Percentiles rank a stretch among this genome's conserved stretches.
phyloP scores from a whole-genome alignment of 2,329 filamentous ascomycete genomes.

The Cladophialophora exuberans region DNA sequence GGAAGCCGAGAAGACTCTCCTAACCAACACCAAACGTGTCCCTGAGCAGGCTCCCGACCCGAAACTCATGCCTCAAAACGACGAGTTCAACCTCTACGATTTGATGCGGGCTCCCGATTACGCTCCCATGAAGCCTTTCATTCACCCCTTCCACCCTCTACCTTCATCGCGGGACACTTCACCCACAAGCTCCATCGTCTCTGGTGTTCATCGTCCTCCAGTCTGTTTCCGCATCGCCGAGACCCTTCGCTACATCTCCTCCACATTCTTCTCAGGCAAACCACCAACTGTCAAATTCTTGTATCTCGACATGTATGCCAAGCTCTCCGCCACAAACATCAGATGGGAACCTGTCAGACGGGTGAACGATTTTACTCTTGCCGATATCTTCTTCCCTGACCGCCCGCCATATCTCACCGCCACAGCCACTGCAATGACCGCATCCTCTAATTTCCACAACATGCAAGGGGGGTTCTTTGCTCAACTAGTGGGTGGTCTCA shows the following conservation, averaged over 20 bases:
- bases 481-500: not conserved
- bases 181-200: not conserved
- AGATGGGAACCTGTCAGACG: not conserved
- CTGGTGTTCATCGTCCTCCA: not conserved
- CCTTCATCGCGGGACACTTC: not conserved
- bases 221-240: constrained; percentile 13
- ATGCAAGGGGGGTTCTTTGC: too few relatives aligned
- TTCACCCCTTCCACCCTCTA: not conserved
- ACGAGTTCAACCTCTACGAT: not conserved
- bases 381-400: constrained; percentile 24
- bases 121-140: constrained; percentile 12
- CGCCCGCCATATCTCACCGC: constrained; percentile 18
- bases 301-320: constrained; percentile 3
- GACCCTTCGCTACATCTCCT: constrained; percentile 5
- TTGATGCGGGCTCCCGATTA: too few relatives aligned
- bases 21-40: too few relatives aligned
- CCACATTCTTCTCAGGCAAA: not conserved
- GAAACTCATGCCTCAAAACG: not conserved
- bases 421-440: not conserved
- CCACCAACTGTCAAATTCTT: not conserved
- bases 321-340: not conserved
- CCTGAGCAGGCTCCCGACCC: too few relatives aligned
- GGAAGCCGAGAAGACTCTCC: constrained; percentile 3
- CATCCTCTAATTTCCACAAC: not conserved
- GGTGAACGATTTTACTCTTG: too few relatives aligned